Evolutionary conservation across 2,329 filamentous ascomycete species (phyloP).

Genomic region (Curvularia verruculosa): DNA sequence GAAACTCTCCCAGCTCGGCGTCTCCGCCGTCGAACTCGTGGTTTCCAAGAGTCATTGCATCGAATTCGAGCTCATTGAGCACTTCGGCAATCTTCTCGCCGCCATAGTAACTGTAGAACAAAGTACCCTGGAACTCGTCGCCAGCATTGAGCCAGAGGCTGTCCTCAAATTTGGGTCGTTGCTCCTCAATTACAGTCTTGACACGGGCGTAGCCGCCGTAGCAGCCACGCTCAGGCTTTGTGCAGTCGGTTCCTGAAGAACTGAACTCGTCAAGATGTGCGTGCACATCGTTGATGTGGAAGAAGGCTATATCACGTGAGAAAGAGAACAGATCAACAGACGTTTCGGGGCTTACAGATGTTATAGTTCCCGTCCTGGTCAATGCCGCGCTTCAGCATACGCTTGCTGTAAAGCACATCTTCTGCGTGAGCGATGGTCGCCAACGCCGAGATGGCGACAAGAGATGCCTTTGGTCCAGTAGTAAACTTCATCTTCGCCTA

Average conservation of each 20-base stretch:
- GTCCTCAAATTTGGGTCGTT: conserved; percentile 64
- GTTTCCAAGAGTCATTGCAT: conserved; percentile 63
- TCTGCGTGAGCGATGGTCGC: conserved; percentile 27
- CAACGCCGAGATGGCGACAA: conserved; percentile 33
- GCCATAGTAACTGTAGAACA: conserved; percentile 70
- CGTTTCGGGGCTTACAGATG: conserved; percentile 32
- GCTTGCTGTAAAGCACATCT: conserved; percentile 39
- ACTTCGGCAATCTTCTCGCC: conserved; percentile 72
- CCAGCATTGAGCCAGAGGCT: conserved; percentile 69
- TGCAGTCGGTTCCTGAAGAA: conserved; percentile 67
- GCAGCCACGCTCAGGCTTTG: conserved; percentile 62
- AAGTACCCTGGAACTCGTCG: conserved; percentile 73
- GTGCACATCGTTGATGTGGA: conserved; percentile 73
- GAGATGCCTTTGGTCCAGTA: conserved; percentile 16
- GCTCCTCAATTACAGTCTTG: conserved; percentile 64
- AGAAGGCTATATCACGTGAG: conserved; percentile 57
- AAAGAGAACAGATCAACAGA: neutral
- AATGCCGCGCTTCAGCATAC: conserved; percentile 40
- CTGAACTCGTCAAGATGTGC: conserved; percentile 69
- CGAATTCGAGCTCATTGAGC: conserved; percentile 69
- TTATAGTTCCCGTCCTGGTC: conserved; percentile 45
- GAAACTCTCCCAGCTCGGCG: conserved; percentile 65
- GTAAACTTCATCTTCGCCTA: conserved; percentile 32
- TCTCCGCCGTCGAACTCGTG: conserved; percentile 69
- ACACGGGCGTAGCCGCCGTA: conserved; percentile 70